These are phyloP conservation scores for Aspergillus unguis DNA, from an alignment of 2,329 filamentous ascomycete genomes.

Conservation along the genomic window DNA sequence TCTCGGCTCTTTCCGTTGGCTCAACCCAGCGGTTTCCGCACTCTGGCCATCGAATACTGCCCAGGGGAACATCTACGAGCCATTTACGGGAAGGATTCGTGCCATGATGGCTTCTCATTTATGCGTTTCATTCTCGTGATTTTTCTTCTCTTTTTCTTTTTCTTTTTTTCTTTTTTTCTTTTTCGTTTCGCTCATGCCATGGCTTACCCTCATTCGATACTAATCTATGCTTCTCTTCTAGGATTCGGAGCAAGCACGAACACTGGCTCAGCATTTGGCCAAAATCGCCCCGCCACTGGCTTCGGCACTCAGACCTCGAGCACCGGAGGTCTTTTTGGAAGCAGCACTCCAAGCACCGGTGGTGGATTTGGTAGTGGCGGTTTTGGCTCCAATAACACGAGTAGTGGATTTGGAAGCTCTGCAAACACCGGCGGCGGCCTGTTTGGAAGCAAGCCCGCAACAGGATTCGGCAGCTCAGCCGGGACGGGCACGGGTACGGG, in stretches of 20 bases:
- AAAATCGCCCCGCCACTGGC: conserved; percentile 26
- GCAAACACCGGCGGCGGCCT: conserved; percentile 30
- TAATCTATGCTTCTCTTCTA: conserved; percentile 24
- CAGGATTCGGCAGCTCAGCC: conserved; percentile 19
- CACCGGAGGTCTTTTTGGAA: conserved; percentile 34
- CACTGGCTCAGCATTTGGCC: conserved; percentile 37
- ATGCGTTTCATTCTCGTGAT: background rate
- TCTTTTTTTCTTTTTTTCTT: conserved; percentile 5
- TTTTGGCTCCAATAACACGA: conserved; percentile 30
- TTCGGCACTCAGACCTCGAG: conserved; percentile 33
- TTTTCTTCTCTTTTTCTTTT: conserved; percentile 1
- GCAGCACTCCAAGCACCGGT: conserved; percentile 15
- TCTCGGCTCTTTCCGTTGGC: background rate
- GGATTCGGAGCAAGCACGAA: conserved; percentile 37
- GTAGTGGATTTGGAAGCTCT: conserved; percentile 27
- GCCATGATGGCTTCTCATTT: conserved; percentile 8
- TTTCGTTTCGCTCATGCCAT: background rate
- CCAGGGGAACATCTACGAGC: background rate
- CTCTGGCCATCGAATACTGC: background rate
- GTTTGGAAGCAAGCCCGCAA: conserved; percentile 18
- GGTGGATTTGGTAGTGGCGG: conserved; percentile 19
- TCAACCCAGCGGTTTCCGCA: background rate
- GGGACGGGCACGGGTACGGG: conserved; percentile 11
- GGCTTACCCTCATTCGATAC: background rate
- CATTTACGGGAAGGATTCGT: background rate